phyloP scores from a whole-genome alignment of 768 basidiomycete species.

The Suillus subalutaceus region DNA sequence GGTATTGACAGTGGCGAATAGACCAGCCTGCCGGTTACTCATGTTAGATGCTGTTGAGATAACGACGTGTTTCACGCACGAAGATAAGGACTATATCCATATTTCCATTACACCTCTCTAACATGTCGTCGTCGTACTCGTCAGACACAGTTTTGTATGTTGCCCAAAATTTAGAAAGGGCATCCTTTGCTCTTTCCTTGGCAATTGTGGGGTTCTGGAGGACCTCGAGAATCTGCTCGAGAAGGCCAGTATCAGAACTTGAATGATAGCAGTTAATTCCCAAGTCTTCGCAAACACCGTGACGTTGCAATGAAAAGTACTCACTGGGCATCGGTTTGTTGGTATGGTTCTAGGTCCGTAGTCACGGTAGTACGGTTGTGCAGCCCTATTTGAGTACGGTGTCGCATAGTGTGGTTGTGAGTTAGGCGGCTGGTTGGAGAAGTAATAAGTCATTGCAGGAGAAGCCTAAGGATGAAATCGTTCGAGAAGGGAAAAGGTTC shows the following conservation, averaged over 20 bases:
- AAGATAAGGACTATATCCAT: background rate
- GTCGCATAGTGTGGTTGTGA: too few species aligned
- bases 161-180: background rate
- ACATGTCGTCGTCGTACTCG: background rate
- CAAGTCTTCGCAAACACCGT: background rate
- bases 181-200: background rate
- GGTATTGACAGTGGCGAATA: conserved; percentile 7
- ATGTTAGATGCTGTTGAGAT: background rate
- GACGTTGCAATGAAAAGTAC: background rate
- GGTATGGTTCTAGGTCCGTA: too few species aligned
- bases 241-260: background rate
- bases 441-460: too few species aligned
- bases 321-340: too few species aligned
- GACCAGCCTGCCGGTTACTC: conserved; percentile 5
- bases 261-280: background rate
- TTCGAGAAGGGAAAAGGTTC: too few species aligned
- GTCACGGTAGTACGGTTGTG: too few species aligned
- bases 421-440: too few species aligned
- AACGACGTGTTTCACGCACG: background rate
- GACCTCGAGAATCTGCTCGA: background rate
- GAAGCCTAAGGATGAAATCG: too few species aligned
- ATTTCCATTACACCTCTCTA: background rate
- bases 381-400: too few species aligned
- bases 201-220: background rate
- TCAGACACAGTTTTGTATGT: background rate